Percentiles rank a stretch among this genome's conserved stretches.
Evolutionary conservation across 768 basidiomycete species (phyloP).

Genomic region (Tremella mesenterica): DNA sequence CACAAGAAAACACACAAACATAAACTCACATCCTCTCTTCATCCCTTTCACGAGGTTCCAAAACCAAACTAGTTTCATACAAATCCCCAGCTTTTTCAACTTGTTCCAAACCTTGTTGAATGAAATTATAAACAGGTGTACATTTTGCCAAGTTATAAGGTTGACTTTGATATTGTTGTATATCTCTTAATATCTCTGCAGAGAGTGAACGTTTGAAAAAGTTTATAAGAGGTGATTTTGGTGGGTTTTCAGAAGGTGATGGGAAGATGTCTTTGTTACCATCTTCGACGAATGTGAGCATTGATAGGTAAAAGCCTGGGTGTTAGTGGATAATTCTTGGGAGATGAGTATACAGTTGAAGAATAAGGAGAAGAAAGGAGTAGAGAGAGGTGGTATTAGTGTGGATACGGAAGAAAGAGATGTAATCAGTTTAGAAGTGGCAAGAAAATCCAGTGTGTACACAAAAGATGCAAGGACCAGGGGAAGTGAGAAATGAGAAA

Average conservation of each 20-base stretch:
- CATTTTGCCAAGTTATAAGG: conserved; percentile 76
- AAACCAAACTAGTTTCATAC: conserved; percentile 75
- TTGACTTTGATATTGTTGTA: conserved; percentile 87
- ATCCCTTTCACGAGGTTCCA: conserved; percentile 89
- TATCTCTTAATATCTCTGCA: conserved; percentile 93
- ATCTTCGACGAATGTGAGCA: conserved; percentile 95
- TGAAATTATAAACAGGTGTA: conserved; percentile 59
- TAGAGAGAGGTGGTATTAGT: too few relatives aligned
- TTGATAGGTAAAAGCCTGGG: conserved; percentile 87
- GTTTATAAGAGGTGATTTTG: conserved; percentile 58
- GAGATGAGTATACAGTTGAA: too few relatives aligned
- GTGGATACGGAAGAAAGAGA: too few relatives aligned
- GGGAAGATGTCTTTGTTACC: conserved; percentile 75
- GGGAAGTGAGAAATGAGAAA: neutral
- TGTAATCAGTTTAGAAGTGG: too few relatives aligned
- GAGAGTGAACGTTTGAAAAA: conserved; percentile 92
- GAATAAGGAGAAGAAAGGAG: too few relatives aligned
- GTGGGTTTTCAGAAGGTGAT: conserved; percentile 6
- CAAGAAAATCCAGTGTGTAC: too few relatives aligned
- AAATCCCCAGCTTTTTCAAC: conserved; percentile 47
- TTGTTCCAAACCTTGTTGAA: conserved; percentile 67
- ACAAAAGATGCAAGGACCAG: too few relatives aligned
- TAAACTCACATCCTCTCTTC: conserved; percentile 74
- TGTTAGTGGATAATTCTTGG: neutral
- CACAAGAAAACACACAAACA: neutral